Evolutionary conservation across 163 green algal species (phyloP).

Genomic region (Trebouxiophyceae sp.): DNA sequence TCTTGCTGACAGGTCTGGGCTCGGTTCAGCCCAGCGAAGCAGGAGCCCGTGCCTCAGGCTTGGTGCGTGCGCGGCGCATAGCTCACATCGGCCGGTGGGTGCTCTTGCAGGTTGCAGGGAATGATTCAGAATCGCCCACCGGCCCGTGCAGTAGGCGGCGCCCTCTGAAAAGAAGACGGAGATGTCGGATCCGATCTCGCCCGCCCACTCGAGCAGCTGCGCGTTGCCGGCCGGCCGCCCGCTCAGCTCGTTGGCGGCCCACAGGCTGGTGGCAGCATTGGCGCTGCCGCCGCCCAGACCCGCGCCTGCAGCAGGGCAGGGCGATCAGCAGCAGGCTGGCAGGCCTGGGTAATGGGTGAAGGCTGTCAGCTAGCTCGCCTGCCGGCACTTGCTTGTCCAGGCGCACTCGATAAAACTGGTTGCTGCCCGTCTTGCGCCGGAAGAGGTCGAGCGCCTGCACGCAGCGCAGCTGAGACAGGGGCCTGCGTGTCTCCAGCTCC

Average conservation of each 20-base stretch:
- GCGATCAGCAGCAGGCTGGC: too few species aligned
- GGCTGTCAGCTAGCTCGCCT: conserved; percentile 29
- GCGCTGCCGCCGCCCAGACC: conserved; percentile 91
- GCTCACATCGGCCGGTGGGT: too few species aligned
- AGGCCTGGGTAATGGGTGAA: too few species aligned
- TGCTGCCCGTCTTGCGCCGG: conserved; percentile 60
- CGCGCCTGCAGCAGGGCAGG: conserved; percentile 58
- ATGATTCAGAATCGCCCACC: conserved; percentile 15
- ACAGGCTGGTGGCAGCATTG: conserved; percentile 94
- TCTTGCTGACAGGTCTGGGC: too few species aligned
- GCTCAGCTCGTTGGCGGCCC: conserved; percentile 85
- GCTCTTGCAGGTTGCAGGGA: too few species aligned
- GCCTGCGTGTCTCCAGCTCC: too few species aligned
- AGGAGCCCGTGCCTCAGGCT: too few species aligned
- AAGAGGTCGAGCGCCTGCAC: too few species aligned
- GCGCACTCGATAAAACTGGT: conserved; percentile 56
- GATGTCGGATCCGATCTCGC: conserved; percentile 94
- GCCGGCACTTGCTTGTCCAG: conserved; percentile 86
- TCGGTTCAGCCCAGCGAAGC: too few species aligned
- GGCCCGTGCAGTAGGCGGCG: conserved; percentile 90
- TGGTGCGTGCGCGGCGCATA: too few species aligned
- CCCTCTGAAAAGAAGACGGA: conserved; percentile 91
- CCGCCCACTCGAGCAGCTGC: conserved; percentile 83
- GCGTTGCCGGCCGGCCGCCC: conserved; percentile 57
- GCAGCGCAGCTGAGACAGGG: too few species aligned